These are phyloP conservation scores for Avena insularis DNA, from an alignment of 176 grass and related monocot genomes.

Conservation along the genomic window DNA sequence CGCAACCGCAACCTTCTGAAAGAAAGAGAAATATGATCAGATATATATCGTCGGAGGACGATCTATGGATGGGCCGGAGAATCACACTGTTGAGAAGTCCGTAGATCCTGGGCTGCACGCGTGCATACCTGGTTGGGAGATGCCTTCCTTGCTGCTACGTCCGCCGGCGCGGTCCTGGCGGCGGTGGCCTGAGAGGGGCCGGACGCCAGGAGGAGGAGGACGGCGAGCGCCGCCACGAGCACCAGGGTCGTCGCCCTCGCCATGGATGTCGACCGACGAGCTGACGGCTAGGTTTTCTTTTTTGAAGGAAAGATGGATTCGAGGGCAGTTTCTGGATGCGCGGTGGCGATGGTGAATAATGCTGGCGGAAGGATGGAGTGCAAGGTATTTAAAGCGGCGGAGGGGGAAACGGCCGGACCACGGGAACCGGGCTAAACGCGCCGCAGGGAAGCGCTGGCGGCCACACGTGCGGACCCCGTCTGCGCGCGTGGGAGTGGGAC, in stretches of 20 bases:
- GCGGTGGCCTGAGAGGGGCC: constrained; percentile 1
- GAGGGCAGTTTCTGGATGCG: background rate
- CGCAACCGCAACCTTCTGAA: background rate
- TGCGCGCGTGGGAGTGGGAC: background rate
- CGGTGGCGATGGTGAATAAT: background rate
- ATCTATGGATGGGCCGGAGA: background rate
- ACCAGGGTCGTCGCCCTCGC: constrained; percentile 28
- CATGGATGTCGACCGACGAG: background rate
- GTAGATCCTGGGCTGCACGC: background rate
- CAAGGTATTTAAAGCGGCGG: background rate
- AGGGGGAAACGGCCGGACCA: background rate
- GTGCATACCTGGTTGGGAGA: constrained; percentile 2
- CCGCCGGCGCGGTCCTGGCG: background rate
- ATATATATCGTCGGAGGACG: background rate
- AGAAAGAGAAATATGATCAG: background rate
- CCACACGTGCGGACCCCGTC: background rate
- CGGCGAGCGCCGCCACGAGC: constrained; percentile 39
- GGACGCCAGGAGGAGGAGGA: constrained; percentile 45
- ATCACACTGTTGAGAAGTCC: background rate
- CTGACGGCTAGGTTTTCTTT: too few relatives aligned
- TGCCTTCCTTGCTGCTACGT: background rate
- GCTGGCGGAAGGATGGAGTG: background rate
- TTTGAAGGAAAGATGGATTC: background rate
- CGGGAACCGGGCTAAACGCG: too few relatives aligned
- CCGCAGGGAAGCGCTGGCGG: background rate